These are phyloP conservation scores for Dioscorea zingiberensis DNA, from an alignment of 106 monocot species.

Conservation along the genomic window DNA sequence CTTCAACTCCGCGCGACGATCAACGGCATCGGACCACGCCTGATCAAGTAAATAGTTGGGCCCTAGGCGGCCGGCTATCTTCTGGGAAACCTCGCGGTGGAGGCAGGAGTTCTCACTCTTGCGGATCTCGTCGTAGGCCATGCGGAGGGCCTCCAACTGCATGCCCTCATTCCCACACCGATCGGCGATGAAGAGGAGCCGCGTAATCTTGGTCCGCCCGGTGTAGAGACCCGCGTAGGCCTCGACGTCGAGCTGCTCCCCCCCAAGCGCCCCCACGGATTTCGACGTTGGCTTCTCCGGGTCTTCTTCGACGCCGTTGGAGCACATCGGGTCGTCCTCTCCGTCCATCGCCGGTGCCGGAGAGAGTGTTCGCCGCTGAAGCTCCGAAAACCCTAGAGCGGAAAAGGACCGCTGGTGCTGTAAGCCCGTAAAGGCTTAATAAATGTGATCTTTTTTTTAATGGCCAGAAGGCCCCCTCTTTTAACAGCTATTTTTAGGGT, in stretches of 20 bases:
- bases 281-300: slow-evolving; percentile 4
- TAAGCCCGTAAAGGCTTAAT: no score
- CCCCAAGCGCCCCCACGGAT: slow-evolving; percentile 23
- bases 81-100: slow-evolving; percentile 53
- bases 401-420: not conserved
- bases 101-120: slow-evolving; percentile 76
- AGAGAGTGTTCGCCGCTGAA: not conserved
- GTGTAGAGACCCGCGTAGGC: slow-evolving; percentile 78
- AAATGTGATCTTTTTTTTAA: no score
- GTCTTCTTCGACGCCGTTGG: slow-evolving; percentile 38
- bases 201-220: slow-evolving; percentile 62
- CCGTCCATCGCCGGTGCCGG: slow-evolving; percentile 43
- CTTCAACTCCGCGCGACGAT: slow-evolving; percentile 58
- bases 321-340: slow-evolving; percentile 36
- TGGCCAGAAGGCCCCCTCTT: no score
- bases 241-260: slow-evolving; percentile 93
- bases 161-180: slow-evolving; percentile 53
- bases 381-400: not conserved
- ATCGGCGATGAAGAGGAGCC: slow-evolving; percentile 87
- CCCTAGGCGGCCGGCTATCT: slow-evolving; percentile 63
- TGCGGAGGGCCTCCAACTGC: slow-evolving; percentile 78
- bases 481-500: no score
- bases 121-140: slow-evolving; percentile 92
- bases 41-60: slow-evolving; percentile 54
- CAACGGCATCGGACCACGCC: slow-evolving; percentile 60